Evolutionary conservation across 306 rosid genomes (phyloP).

Genomic region (Inga oerstediana): DNA sequence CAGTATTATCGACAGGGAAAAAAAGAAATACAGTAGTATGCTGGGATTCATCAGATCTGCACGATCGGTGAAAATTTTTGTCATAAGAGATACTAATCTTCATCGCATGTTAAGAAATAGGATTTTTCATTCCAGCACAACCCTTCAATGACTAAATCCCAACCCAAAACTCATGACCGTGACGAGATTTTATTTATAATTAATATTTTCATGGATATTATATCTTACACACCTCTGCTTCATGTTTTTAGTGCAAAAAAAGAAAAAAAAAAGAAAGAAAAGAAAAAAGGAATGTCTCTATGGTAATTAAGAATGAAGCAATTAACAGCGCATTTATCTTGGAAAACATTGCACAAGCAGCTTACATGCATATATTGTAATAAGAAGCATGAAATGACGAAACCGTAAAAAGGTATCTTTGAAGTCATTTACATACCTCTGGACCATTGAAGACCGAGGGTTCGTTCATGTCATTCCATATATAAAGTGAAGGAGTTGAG

Average conservation of each 20-base stretch:
- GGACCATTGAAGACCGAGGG: constrained; percentile 99
- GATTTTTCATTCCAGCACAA: constrained; percentile 1
- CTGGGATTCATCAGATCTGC: neutral
- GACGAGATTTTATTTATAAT: constrained; percentile 4
- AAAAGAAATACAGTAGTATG: neutral
- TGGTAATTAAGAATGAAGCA: neutral
- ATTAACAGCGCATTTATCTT: neutral
- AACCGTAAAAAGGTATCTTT: neutral
- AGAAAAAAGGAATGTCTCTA: neutral
- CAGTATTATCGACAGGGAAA: neutral
- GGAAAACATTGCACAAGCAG: constrained; percentile 1
- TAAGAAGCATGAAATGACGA: constrained; percentile 19
- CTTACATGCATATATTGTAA: constrained; percentile 5
- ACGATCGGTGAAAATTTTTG: constrained; percentile 5
- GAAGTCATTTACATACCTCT: constrained; percentile 62
- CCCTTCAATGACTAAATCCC: neutral
- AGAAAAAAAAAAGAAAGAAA: neutral
- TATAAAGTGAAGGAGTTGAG: constrained; percentile 88
- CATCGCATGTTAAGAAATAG: neutral
- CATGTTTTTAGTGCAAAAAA: neutral
- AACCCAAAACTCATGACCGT: neutral
- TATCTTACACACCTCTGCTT: neutral
- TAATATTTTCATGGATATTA: neutral
- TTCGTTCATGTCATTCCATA: constrained; percentile 99
- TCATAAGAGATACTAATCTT: neutral